Evolutionary conservation across 78 protist genomes (phyloP).

Genomic region (Tieghemostelium lacteum): DNA sequence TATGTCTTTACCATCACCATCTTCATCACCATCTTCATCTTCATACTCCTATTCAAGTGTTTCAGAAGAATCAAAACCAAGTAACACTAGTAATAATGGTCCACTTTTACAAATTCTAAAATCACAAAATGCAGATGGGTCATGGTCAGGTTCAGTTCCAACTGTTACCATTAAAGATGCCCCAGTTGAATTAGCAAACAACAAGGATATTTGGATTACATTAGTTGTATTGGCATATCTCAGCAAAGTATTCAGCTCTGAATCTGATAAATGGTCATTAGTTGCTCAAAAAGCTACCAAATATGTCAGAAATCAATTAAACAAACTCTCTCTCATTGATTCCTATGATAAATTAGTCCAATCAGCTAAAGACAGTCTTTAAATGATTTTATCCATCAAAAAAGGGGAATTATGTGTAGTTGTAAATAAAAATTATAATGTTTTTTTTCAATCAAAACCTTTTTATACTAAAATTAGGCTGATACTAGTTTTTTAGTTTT

Average conservation of each 20-base stretch:
- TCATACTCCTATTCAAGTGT: too few relatives aligned
- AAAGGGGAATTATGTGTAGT: too few relatives aligned
- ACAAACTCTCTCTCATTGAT: neutral
- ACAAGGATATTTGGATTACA: slow-evolving; percentile 4
- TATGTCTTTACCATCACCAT: too few relatives aligned
- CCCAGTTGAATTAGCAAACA: neutral
- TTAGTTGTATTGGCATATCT: neutral
- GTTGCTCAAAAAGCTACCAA: slow-evolving; percentile 32
- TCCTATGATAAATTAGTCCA: neutral
- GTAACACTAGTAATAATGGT: too few relatives aligned
- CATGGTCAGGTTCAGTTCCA: neutral
- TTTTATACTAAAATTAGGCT: too few relatives aligned
- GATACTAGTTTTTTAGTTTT: too few relatives aligned
- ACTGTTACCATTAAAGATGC: neutral
- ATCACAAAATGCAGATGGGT: neutral
- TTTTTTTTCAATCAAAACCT: too few relatives aligned
- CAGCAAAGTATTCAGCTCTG: neutral
- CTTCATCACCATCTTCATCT: too few relatives aligned
- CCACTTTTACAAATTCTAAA: too few relatives aligned
- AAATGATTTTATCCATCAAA: too few relatives aligned
- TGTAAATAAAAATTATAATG: too few relatives aligned
- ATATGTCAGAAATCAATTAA: slow-evolving; percentile 45
- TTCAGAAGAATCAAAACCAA: too few relatives aligned
- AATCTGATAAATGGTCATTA: slow-evolving; percentile 20
- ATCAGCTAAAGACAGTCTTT: neutral